Evolutionary conservation across 176 grass and related monocot species (phyloP), one percentile per base, ranked within the genome.

Genomic region (Carex littledalei): DNA sequence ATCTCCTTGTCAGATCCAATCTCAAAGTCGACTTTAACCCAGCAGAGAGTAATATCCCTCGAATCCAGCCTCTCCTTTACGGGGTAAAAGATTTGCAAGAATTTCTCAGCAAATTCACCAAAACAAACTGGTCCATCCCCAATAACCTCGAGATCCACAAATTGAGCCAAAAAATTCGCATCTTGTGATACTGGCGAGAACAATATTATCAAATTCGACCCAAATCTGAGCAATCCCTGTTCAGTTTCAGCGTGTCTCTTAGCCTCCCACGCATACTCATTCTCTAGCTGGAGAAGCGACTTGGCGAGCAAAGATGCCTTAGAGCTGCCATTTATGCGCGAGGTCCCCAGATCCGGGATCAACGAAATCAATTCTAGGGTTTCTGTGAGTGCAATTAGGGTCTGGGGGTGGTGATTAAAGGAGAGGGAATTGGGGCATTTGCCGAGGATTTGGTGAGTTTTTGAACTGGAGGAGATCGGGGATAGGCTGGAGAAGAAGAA

Each of bases 401-500:
- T 86, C 22, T 29, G 77, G n/a, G 55, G 15, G 8, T 84, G 87
- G 65, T 79, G 57, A 16, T 89, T 41, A 49, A 89, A 89, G 53
- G 66, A 86, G 43, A 89, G 84, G 16, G 70, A 86, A 85, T 79
- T 85, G 31, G 87, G 77, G 37, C 65, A 89, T 77, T 86, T 89
- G 11, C 87, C 84, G 55, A 89, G 75, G 56, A 89, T 66, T 15
- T 41, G 87, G 47, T 89, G 77, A 58, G 85, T 85, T 53, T 16
- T 82, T 34, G 87, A 89, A 56, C 78, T 82, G 64, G 87, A 89
- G 16, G 84, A 80, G 76, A 86, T 22, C 2, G 87, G 83, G 18
- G 87, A 86, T 16, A 89, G 67, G 68, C 67, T 81, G 26, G 87
- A 89, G 78, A 89, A 89, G 87, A 86, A 82, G 57, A 89, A 64